Conservation (phyloP, 2,329 filamentous ascomycete genomes). For the Aspergillus proliferans region DNA sequence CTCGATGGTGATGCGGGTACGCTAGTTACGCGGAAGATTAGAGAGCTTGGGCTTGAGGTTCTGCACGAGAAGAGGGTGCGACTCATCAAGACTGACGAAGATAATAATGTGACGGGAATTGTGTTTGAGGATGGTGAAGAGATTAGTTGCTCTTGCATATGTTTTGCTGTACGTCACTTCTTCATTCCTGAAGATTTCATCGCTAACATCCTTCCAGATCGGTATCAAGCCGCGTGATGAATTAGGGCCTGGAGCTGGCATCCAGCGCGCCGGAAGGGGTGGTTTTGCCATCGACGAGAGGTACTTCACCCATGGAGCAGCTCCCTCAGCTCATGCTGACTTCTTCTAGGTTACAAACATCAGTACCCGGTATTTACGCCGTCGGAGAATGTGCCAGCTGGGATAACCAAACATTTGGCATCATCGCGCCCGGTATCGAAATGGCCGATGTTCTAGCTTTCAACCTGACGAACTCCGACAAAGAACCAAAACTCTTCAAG, state of each 20-base stretch:
- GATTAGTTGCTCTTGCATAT: slow-evolving; percentile 73
- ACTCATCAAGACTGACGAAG: slow-evolving; percentile 61
- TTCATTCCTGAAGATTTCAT: background rate
- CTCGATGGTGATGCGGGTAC: slow-evolving; percentile 73
- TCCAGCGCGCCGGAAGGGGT: slow-evolving; percentile 65
- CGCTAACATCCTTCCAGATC: slow-evolving; percentile 45
- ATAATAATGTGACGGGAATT: slow-evolving; percentile 65
- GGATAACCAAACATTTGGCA: slow-evolving; percentile 77
- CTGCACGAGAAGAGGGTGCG: slow-evolving; percentile 70
- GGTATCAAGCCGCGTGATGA: slow-evolving; percentile 77
- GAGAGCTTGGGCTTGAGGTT: slow-evolving; percentile 71
- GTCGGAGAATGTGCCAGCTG: slow-evolving; percentile 89
- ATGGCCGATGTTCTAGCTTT: slow-evolving; percentile 90
- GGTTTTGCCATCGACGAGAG: slow-evolving; percentile 58
- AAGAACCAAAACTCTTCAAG: slow-evolving; percentile 65
- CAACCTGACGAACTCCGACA: slow-evolving; percentile 76
- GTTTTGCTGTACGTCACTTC: slow-evolving; percentile 59
- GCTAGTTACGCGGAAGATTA: slow-evolving; percentile 77
- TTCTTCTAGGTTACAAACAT: slow-evolving; percentile 55
- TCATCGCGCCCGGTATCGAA: slow-evolving; percentile 84
- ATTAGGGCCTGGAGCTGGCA: slow-evolving; percentile 62
- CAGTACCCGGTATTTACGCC: slow-evolving; percentile 67
- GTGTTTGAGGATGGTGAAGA: slow-evolving; percentile 73
- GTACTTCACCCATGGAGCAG: slow-evolving; percentile 7
- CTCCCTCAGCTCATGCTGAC: background rate